A percentile compares a stretch with the other conserved stretches of the same genome.
phyloP scores from a whole-genome alignment of 257 asterid species.

The Primulina tabacum region DNA sequence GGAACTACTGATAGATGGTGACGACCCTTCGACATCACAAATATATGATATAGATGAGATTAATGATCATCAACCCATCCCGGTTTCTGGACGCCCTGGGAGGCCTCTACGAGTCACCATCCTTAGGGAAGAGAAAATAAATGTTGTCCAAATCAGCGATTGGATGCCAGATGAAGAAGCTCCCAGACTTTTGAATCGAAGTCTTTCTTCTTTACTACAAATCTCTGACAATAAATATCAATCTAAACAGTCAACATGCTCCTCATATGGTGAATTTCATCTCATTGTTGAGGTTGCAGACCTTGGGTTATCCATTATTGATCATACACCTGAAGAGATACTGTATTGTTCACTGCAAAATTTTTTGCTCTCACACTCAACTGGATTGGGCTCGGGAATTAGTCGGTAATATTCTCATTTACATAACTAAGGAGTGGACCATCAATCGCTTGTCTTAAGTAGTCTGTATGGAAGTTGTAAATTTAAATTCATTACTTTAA shows the following conservation, averaged over 20 bases:
- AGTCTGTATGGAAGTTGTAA: slow-evolving; percentile 6
- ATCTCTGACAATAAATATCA: slow-evolving; percentile 43
- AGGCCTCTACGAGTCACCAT: slow-evolving; percentile 63
- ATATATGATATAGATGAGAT: slow-evolving; percentile 85
- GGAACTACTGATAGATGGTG: slow-evolving; percentile 78
- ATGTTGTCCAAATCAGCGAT: slow-evolving; percentile 81
- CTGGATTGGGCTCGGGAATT: slow-evolving; percentile 91
- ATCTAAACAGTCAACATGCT: slow-evolving; percentile 45
- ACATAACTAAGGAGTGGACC: slow-evolving; percentile 4
- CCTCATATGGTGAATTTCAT: slow-evolving; percentile 77
- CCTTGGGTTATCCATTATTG: slow-evolving; percentile 90
- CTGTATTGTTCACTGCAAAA: slow-evolving; percentile 72
- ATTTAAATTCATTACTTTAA: slow-evolving; percentile 10
- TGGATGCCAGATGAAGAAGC: slow-evolving; percentile 75
- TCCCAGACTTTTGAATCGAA: slow-evolving; percentile 40
- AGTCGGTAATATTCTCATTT: slow-evolving; percentile 63
- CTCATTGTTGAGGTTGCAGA: slow-evolving; percentile 83
- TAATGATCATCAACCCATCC: slow-evolving; percentile 76
- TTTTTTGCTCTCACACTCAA: slow-evolving; percentile 83
- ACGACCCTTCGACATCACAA: slow-evolving; percentile 56
- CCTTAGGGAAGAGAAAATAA: slow-evolving; percentile 82
- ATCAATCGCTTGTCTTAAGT: neutral
- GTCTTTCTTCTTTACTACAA: slow-evolving; percentile 44
- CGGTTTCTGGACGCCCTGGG: slow-evolving; percentile 56
- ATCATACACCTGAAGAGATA: slow-evolving; percentile 99